Evolutionary conservation across 352 stramenopile genomes (phyloP).

Genomic region (Phytophthora colocasiae): DNA sequence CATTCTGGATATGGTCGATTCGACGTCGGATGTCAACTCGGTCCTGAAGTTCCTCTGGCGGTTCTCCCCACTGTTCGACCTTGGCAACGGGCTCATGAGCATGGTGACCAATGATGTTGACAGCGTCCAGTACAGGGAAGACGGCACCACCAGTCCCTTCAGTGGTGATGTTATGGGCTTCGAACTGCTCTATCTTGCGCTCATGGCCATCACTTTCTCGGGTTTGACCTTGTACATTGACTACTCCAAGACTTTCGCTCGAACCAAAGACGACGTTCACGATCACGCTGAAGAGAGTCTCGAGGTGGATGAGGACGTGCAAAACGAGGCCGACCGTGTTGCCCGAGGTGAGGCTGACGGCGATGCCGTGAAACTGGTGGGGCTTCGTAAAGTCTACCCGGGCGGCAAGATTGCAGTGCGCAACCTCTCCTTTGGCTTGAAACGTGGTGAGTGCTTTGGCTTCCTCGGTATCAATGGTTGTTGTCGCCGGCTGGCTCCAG

Average conservation of each 20-base stretch:
- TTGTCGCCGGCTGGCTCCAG: too few relatives aligned
- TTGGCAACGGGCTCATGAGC: conserved; percentile 31
- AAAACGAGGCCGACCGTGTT: conserved; percentile 45
- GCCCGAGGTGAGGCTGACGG: conserved; percentile 33
- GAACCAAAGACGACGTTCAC: conserved; percentile 49
- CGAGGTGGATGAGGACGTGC: conserved; percentile 53
- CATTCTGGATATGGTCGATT: conserved; percentile 47
- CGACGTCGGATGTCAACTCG: conserved; percentile 39
- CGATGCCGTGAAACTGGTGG: conserved; percentile 44
- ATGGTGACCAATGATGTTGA: background rate
- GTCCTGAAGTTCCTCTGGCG: conserved; percentile 69
- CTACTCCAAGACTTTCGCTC: conserved; percentile 62
- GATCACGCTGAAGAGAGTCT: conserved; percentile 21
- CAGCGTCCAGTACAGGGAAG: conserved; percentile 2
- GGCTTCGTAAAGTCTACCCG: conserved; percentile 55
- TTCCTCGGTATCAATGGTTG: conserved; percentile 94
- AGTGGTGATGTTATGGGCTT: conserved; percentile 56
- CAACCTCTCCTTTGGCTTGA: conserved; percentile 83
- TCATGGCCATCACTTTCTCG: conserved; percentile 47
- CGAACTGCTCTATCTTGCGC: conserved; percentile 52
- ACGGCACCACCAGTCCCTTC: conserved; percentile 35
- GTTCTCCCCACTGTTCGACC: conserved; percentile 66
- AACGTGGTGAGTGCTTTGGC: conserved; percentile 93
- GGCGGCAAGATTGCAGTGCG: conserved; percentile 79
- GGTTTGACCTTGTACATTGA: conserved; percentile 54